A percentile compares a stretch with the other conserved stretches of the same genome.
Evolutionary conservation across 2,329 filamentous ascomycete genomes (phyloP).

Genomic region (Ascosphaera apis): DNA sequence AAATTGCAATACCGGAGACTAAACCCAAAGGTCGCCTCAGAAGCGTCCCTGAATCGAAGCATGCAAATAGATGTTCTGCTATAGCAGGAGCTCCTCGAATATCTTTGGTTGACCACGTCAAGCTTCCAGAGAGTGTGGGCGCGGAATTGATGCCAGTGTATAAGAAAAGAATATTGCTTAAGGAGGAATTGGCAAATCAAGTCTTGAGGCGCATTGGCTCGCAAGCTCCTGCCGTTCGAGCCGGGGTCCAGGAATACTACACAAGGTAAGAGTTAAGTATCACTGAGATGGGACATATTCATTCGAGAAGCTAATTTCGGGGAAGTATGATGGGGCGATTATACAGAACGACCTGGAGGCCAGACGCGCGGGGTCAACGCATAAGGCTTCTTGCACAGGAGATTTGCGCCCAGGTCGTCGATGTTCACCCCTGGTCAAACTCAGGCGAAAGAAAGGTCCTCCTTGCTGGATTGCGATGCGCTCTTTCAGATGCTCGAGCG

Average conservation of each 20-base stretch:
- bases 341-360: conserved; percentile 8
- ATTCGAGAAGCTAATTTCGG: not conserved
- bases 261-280: conserved; percentile 6
- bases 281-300: not conserved
- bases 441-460: conserved; percentile 7
- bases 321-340: conserved; percentile 3
- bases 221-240: conserved; percentile 7
- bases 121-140: not conserved
- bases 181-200: conserved; percentile 9
- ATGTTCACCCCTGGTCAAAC: conserved; percentile 7
- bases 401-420: conserved; percentile 9
- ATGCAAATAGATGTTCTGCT: conserved; percentile 3
- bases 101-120: conserved; percentile 2
- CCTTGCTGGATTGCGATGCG: conserved; percentile 5
- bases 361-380: conserved; percentile 6
- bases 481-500: conserved; percentile 7
- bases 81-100: conserved; percentile 8
- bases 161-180: conserved; percentile 6
- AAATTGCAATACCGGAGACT: not conserved
- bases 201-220: conserved; percentile 7
- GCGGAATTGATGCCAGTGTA: not conserved
- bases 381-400: conserved; percentile 6
- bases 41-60: conserved; percentile 2
- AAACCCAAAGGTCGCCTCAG: not conserved
- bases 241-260: conserved; percentile 10